Base-by-base conservation (phyloP, 331 rosid genomes). In the Rhamnella rubrinervis region DNA sequence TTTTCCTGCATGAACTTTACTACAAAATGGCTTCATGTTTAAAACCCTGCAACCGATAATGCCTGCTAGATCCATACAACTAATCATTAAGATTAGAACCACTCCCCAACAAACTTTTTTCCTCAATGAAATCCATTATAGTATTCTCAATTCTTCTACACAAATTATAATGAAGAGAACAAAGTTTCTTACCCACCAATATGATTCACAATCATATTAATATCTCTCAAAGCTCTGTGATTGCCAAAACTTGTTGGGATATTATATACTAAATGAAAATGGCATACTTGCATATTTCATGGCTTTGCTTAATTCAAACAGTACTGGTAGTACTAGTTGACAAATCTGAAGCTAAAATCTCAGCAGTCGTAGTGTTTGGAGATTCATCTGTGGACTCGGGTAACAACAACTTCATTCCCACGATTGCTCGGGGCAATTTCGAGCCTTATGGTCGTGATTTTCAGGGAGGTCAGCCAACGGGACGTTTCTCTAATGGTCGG, bases 371-470 rank as follows among this genome's bases (percentile, higher is more conserved):
- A 55, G 95, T 88, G 25, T 88, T 86, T 59, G 95, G 95, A 62
- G 95, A 89, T 64, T 89, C 90, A 1, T 84, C 92, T 1, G 87
- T 89, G 13, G 96, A 89, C 49, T 81, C 96, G 8, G 92, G 92
- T 0, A 89, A 89, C 88, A 89, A 83, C 80, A 89, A 89, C 66
- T 83, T 80, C 85, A 84, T 84, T 74, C 92, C 88, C 15, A 89
- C 92, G n/a, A 67, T 89, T 1, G 92, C 90, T 0, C 81, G 59
- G 26, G 75, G 96, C 82, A 86, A 89, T 35, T 85, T 89, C 52
- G 17, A 68, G 71, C 92, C 96, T 6, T 89, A 89, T 52, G 96
- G 92, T 1, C 73, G 86, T 8, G 92, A 89, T 56, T 86, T 89
- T 51, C 67, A 52, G 0, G 71, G 81, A 15, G 85, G 96, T 1